Evolutionary conservation across 2,329 filamentous ascomycete species (phyloP), one percentile per base, ranked within the genome.

Genomic region (Hymenoscyphus fructigenus): DNA sequence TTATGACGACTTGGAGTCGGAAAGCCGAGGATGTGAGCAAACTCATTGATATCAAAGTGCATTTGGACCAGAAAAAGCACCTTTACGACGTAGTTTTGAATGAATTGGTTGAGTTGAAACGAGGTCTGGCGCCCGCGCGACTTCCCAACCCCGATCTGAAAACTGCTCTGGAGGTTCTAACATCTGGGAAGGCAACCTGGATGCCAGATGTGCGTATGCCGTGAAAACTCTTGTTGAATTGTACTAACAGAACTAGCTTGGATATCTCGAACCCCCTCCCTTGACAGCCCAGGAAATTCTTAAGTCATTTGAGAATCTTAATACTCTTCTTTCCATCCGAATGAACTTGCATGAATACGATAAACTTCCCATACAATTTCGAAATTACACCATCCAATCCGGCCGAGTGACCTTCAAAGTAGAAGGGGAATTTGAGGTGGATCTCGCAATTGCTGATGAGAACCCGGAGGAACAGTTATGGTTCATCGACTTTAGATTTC

Each of bases 371-470:
- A 78, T 81, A n/a, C 84, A 90, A 62, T 91, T 98, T 75, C 85
- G 84, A 71, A 84, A 91, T 66, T 98, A 93, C 78, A 84, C 83
- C 5, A 91, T 99, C 66, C 84, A 85, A 61, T 91, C 92, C 60
- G 95, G 96, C n/a, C 88, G 94, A 59, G 94, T 91, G 6, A 98
- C 93, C 0, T 99, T 99, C 76, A 85, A 82, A 57, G 91, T 98
- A 1, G 80, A 86, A 2, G 86, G 86, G 61, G 94, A 98, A 76
- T 97, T 97, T 72, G 94, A 98, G 76, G 86, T 98, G 23, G 95
- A 98, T 75, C 84, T 99, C 60, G 93, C 93, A 0, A 91, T 98
- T 68, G 92, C 91, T 20, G 90, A 93, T 70, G 93, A 98, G 74
- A 90, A 95, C 69, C 86, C 88, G 20, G 82, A 88, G 36, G 90